A percentile compares a stretch with the other conserved stretches of the same genome.
phyloP scores from a whole-genome alignment of 1,139 yeast genomes.

The Candida albicans region DNA sequence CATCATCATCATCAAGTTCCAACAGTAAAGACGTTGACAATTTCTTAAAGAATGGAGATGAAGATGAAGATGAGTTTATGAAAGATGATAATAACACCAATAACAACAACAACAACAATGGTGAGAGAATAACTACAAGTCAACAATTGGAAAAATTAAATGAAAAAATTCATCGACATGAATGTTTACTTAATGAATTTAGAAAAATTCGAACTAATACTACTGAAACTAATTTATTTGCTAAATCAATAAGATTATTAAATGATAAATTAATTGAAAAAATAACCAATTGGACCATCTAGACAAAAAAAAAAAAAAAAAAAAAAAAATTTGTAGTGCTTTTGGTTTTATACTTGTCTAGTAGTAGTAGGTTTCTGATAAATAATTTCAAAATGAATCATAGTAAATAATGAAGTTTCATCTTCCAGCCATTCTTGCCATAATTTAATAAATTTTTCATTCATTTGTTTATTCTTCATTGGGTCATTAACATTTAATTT shows the following conservation, averaged over 20 bases:
- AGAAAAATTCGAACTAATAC: conserved; percentile 5
- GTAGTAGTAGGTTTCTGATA: conserved; percentile 15
- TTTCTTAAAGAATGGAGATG: conserved; percentile 8
- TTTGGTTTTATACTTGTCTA: too few species aligned
- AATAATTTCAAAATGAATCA: conserved; percentile 20
- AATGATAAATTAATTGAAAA: conserved; percentile 16
- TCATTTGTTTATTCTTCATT: conserved; percentile 10
- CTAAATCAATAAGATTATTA: conserved; percentile 12
- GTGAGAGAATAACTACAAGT: conserved; percentile 13
- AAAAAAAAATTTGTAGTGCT: too few species aligned
- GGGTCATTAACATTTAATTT: conserved; percentile 12
- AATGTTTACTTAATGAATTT: conserved; percentile 12
- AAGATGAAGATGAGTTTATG: conserved; percentile 16
- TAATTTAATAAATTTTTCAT: conserved; percentile 9
- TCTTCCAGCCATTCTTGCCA: conserved; percentile 20
- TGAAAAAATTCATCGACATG: neutral
- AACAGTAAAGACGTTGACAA: conserved; percentile 7
- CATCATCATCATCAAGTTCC: neutral
- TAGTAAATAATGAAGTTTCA: conserved; percentile 13
- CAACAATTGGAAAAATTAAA: conserved; percentile 6
- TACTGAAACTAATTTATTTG: conserved; percentile 7
- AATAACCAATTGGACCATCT: conserved; percentile 9
- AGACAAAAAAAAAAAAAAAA: neutral
- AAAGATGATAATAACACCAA: conserved; percentile 15
- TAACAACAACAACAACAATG: conserved; percentile 14